Evolutionary conservation across 352 stramenopile genomes (phyloP).

Genomic region (Pythium dissimile): DNA sequence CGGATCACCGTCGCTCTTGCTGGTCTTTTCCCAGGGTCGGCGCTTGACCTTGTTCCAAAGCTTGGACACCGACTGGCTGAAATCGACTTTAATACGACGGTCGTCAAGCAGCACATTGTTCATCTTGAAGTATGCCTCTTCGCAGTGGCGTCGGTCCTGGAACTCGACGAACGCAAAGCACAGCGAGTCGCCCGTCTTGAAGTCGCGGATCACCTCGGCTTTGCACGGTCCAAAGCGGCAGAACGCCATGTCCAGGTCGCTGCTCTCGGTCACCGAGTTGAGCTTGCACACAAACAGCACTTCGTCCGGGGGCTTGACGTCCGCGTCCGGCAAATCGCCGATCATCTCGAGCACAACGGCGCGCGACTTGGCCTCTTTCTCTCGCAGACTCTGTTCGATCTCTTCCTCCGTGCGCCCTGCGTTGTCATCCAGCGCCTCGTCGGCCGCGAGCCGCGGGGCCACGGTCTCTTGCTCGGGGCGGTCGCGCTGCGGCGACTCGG

Average conservation of each 20-base stretch:
- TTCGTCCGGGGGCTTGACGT: constrained; percentile 97
- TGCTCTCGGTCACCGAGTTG: constrained; percentile 92
- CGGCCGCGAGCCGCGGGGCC: constrained; percentile 82
- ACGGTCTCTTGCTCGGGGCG: constrained; percentile 91
- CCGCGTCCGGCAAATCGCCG: constrained; percentile 96
- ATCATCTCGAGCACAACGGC: constrained; percentile 99
- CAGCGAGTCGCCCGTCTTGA: constrained; percentile 96
- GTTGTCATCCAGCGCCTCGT: constrained; percentile 83
- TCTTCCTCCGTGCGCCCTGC: constrained; percentile 81
- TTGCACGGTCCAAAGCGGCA: constrained; percentile 88
- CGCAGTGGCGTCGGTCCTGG: constrained; percentile 89
- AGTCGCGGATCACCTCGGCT: constrained; percentile 96
- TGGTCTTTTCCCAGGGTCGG: constrained; percentile 57
- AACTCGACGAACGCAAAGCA: constrained; percentile 99
- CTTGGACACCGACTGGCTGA: constrained; percentile 98
- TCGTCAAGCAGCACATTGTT: constrained; percentile 99
- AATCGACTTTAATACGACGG: constrained; percentile 94
- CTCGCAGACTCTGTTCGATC: constrained; percentile 83
- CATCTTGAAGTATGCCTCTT: constrained; percentile 99
- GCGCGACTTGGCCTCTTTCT: constrained; percentile 93
- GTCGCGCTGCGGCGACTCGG: constrained; percentile 82
- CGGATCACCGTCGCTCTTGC: constrained; percentile 45
- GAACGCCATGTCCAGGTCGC: constrained; percentile 95
- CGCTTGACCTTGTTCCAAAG: constrained; percentile 93
- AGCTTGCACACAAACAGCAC: constrained; percentile 98